Conservation (phyloP, 306 rosid species). For the Trifolium subterraneum region DNA sequence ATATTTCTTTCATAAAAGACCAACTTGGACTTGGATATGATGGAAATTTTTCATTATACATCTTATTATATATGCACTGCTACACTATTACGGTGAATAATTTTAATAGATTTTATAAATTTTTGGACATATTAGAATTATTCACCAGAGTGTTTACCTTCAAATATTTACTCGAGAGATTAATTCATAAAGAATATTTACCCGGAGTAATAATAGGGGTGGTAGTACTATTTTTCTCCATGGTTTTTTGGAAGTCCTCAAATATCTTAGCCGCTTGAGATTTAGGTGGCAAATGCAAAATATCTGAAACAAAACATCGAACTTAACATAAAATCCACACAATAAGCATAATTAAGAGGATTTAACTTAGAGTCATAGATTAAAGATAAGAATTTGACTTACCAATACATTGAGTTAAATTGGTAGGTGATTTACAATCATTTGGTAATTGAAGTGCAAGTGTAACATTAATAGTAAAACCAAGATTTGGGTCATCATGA, state of each 20-base stretch:
- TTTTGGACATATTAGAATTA: too few species aligned
- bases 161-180: background rate
- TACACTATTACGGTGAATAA: too few species aligned
- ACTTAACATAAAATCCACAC: background rate
- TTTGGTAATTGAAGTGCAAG: slow-evolving; percentile 64
- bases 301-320: slow-evolving; percentile 51
- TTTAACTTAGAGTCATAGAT: background rate
- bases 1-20: too few species aligned
- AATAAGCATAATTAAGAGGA: background rate
- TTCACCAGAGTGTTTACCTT: too few species aligned
- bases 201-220: slow-evolving; percentile 43
- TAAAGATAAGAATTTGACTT: slow-evolving; percentile 13
- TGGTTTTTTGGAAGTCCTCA: slow-evolving; percentile 38
- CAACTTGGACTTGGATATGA: too few species aligned
- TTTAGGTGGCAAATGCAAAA: slow-evolving; percentile 71
- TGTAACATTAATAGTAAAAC: slow-evolving; percentile 60
- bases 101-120: too few species aligned
- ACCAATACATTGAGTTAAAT: slow-evolving; percentile 68
- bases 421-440: slow-evolving; percentile 58
- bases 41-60: too few species aligned
- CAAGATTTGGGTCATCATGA: slow-evolving; percentile 74
- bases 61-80: too few species aligned
- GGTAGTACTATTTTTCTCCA: slow-evolving; percentile 23
- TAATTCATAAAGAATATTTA: slow-evolving; percentile 24
- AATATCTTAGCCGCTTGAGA: slow-evolving; percentile 68